These are phyloP conservation scores for Xylaria sp. DNA, from an alignment of 2,329 filamentous ascomycete species.

Conservation along the genomic window DNA sequence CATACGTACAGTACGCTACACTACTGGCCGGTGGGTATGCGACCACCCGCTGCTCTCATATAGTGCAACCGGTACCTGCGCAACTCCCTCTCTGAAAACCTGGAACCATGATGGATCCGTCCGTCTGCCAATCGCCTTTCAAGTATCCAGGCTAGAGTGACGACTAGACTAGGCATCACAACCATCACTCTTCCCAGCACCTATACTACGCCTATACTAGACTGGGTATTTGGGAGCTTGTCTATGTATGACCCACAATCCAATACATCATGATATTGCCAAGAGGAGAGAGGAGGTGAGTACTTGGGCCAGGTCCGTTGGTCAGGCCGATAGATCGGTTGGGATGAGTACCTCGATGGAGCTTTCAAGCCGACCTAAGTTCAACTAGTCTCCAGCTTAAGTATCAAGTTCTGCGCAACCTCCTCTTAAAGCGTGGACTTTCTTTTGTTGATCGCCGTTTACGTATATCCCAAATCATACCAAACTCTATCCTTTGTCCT, in stretches of 20 bases:
- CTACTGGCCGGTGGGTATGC: neutral
- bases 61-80: neutral
- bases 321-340: neutral
- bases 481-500: constrained; percentile 30
- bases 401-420: constrained; percentile 11
- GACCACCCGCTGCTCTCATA: constrained; percentile 20
- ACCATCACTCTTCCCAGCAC: constrained; percentile 7
- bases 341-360: constrained; percentile 2
- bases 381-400: constrained; percentile 24
- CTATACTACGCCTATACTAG: constrained; percentile 14
- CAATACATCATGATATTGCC: constrained; percentile 26
- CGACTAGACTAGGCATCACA: constrained; percentile 7
- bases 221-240: constrained; percentile 15
- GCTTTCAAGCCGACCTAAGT: constrained; percentile 9
- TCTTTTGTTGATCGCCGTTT: constrained; percentile 23
- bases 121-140: constrained; percentile 31
- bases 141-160: constrained; percentile 9
- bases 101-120: constrained; percentile 4
- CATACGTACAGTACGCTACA: neutral
- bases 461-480: constrained; percentile 27
- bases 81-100: neutral
- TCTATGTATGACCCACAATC: constrained; percentile 25
- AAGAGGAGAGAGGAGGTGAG: constrained; percentile 20
- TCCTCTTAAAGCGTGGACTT: constrained; percentile 6
- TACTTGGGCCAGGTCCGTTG: constrained; percentile 11